These are phyloP conservation scores for Macrophomina tecta DNA, from an alignment of 2,329 filamentous ascomycete species.

Conservation along the genomic window DNA sequence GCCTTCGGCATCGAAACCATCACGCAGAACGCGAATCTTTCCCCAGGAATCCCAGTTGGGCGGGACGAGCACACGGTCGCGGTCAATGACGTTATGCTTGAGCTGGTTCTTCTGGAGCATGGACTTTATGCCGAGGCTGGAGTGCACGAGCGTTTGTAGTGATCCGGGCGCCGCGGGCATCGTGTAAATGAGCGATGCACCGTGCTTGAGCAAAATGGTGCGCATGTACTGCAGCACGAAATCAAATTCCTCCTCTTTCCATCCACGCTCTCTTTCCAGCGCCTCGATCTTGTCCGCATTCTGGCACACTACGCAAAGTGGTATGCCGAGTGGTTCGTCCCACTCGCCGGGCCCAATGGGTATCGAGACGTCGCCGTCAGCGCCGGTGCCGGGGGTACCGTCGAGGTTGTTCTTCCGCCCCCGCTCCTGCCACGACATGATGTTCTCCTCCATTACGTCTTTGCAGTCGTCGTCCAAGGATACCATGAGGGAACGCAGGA, in stretches of 20 bases:
- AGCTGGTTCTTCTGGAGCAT: constrained; percentile 62
- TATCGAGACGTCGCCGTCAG: constrained; percentile 67
- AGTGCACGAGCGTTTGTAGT: constrained; percentile 80
- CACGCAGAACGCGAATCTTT: constrained; percentile 90
- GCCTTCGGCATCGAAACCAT: constrained; percentile 89
- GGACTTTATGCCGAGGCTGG: constrained; percentile 84
- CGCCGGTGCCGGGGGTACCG: constrained; percentile 17
- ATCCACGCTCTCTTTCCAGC: constrained; percentile 85
- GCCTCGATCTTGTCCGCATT: constrained; percentile 92
- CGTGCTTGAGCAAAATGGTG: constrained; percentile 78
- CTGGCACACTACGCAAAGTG: constrained; percentile 93
- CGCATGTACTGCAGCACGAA: constrained; percentile 92
- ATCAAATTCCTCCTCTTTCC: constrained; percentile 97
- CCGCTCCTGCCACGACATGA: constrained; percentile 75
- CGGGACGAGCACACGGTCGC: constrained; percentile 92
- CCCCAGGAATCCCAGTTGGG: constrained; percentile 99
- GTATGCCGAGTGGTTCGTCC: constrained; percentile 86
- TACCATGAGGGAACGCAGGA: constrained; percentile 77
- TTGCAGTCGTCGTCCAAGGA: constrained; percentile 78
- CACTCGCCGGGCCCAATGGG: constrained; percentile 89
- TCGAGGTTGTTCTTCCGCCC: constrained; percentile 33
- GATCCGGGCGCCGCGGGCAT: constrained; percentile 67
- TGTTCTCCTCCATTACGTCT: constrained; percentile 84
- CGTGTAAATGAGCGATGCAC: constrained; percentile 64
- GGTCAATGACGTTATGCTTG: constrained; percentile 81